These are phyloP conservation scores for Acer campestre DNA, from an alignment of 345 rosid genomes.

Conservation along the genomic window DNA sequence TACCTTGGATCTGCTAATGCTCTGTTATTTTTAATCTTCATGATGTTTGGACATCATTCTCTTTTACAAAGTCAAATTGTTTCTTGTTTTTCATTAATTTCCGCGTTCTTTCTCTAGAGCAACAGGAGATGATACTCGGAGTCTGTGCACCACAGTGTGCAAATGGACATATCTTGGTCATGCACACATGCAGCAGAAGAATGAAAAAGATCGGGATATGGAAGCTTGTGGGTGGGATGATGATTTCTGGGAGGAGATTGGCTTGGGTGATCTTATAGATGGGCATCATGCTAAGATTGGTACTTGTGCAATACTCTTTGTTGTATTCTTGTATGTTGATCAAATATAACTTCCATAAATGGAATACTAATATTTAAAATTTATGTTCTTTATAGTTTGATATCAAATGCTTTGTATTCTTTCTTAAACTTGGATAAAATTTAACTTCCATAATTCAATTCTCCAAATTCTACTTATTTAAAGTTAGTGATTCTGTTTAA, in stretches of 20 bases:
- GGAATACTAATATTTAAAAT: background rate
- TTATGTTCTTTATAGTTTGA: conserved; percentile 4
- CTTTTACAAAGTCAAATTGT: conserved; percentile 3
- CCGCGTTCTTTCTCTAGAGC: conserved; percentile 50
- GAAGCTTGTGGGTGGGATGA: conserved; percentile 99
- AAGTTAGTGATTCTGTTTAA: background rate
- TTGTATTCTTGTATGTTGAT: conserved; percentile 21
- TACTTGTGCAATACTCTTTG: conserved; percentile 17
- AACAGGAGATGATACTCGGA: conserved; percentile 94
- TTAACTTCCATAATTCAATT: background rate
- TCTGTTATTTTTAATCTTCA: conserved; percentile 5
- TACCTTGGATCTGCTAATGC: conserved; percentile 21
- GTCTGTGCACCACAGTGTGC: conserved; percentile 95
- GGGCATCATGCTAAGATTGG: conserved; percentile 98
- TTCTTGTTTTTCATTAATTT: conserved; percentile 12
- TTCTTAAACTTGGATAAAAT: background rate
- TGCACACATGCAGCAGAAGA: conserved; percentile 90
- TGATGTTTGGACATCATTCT: conserved; percentile 9
- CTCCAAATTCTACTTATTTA: background rate
- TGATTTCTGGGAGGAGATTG: conserved; percentile 99
- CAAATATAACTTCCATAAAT: background rate
- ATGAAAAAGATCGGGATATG: conserved; percentile 78
- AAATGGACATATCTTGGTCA: conserved; percentile 99
- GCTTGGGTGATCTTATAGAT: conserved; percentile 85
- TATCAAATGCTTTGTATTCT: background rate